Evolutionary conservation across 1,284 basidiomycete species (phyloP), one percentile per base, ranked within the genome.

Genomic region (Ceratobasidium sp.): DNA sequence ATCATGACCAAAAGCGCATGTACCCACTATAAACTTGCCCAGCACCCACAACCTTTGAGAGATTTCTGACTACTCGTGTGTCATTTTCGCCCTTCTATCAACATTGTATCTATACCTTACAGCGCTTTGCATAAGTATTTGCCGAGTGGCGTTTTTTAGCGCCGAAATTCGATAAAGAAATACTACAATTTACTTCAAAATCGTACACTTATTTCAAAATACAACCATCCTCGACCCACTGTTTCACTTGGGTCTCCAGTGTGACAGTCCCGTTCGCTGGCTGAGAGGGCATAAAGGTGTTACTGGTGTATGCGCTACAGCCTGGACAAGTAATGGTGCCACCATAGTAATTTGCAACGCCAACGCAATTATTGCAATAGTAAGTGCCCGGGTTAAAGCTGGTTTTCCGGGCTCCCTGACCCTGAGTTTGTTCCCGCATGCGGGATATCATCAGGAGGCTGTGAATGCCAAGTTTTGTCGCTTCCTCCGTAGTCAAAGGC

Each of bases 401-500:
- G 22, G 29, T 31, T 3, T 27, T 6, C 25, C 32, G 20, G 32
- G 15, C 8, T 20, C 17, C 12, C 40, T 43, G 22, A 17, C 22
- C 20, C 42, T 43, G 45, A 49, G 25, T 25, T 34, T 38, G 45
- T 20, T 69, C 70, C 17, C 65, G 42, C 27, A 58, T 22, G 25
- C 50, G 45, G 13, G 35, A 47, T 32, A 71, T 47, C 5, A 68
- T 40, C 1, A 58, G 22, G 20, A 68, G 5, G 15, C 40, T 53
- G 7, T 54, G 31, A 1, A 62, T 3, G 7, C 67, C 70, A n/a
- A 71, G 38, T 6, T 58, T 49, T n/a, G 12, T 13, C 20, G 62
- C 49, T 49, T 71, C 70, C 22, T 60, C 35, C 1, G 56, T 49
- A 2, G 70, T 54, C 4, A 71, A 17, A 6, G 40, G 25, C 22